A percentile compares a stretch with the other conserved stretches of the same genome.
These are phyloP conservation scores for Alectoria sarmentosa DNA, from an alignment of 495 filamentous ascomycete genomes.

Conservation along the genomic window DNA sequence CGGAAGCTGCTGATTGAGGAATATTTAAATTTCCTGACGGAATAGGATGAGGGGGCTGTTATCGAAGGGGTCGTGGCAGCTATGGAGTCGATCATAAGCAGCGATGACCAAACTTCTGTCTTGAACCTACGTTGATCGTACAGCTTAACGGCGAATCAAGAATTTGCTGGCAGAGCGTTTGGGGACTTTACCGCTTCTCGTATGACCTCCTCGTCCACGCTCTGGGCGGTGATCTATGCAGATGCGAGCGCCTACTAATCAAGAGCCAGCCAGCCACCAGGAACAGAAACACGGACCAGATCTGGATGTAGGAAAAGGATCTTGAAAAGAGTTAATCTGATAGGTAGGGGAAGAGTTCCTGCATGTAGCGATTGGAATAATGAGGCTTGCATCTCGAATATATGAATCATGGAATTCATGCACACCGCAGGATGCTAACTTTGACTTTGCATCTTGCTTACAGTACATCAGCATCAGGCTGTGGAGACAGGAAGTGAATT, in stretches of 20 bases:
- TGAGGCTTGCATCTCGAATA: too few species aligned
- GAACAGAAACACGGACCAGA: not conserved
- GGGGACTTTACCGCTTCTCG: not conserved
- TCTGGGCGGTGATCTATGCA: not conserved
- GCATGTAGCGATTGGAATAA: not conserved
- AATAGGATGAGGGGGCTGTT: not conserved
- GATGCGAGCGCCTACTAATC: not conserved
- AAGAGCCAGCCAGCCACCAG: not conserved
- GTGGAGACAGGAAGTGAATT: too few species aligned
- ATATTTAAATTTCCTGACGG: not conserved
- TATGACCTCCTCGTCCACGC: not conserved
- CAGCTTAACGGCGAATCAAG: not conserved
- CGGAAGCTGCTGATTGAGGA: not conserved
- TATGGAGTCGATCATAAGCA: not conserved
- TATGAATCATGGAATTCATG: not conserved
- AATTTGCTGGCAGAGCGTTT: not conserved
- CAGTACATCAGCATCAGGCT: too few species aligned
- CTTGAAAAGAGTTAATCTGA: not conserved
- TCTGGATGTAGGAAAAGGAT: not conserved
- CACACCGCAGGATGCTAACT: not conserved
- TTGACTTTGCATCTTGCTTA: not conserved
- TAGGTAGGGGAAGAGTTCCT: not conserved
- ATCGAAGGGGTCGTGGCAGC: not conserved
- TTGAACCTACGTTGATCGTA: not conserved
- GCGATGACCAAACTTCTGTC: not conserved